Evolutionary conservation across 495 filamentous ascomycete genomes (phyloP), one percentile per base, ranked within the genome.

Genomic region (Podospora pseudoanserina): DNA sequence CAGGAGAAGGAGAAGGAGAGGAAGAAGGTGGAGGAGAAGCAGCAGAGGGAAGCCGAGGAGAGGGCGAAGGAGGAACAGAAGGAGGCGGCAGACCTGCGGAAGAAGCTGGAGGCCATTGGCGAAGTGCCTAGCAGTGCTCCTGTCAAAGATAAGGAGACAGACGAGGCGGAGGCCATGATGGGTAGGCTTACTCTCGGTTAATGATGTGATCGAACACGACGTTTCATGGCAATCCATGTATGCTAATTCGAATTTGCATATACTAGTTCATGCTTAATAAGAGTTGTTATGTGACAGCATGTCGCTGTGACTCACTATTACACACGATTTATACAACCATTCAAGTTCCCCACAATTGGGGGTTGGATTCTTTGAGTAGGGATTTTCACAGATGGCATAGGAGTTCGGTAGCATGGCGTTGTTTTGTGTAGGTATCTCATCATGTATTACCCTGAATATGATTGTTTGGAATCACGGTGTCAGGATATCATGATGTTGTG

Each of bases 1-100:
- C 87, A 86, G 70, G 88, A 92, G 78, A 82, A 79, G 76, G 78
- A 82, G 75, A 86, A 89, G 70, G 83, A 84, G 72, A 77, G 78
- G 58, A 83, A 76, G 73, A 72, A 83, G 82, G 55, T 69, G 72
- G 72, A 80, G 76, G 68, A 81, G 27, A 68, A 66, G 64, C 32
- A 72, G 28, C 56, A 53, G 63, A 70, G 54, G 19, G 60, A 69
- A 61, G 63, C 59, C 65, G 57, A 19, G 58, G 61, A 32, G 58
- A 70, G 63, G 61, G 75, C 78, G 54, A 74, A 68, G 18, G 54
- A 67, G 11, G 64, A 78, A 20, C 73, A 68, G 23, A 75, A 65
- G 63, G 75, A 80, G 58, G 74, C 73, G 9, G 75, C 77, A 20
- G 55, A 77, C 23, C 68, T 74, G 67, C 72, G 72, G 56, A 71